Percentiles rank a stretch among this genome's conserved stretches.
These are phyloP conservation scores for Lactuca sativa DNA, from an alignment of 129 eudicot species.

Conservation along the genomic window DNA sequence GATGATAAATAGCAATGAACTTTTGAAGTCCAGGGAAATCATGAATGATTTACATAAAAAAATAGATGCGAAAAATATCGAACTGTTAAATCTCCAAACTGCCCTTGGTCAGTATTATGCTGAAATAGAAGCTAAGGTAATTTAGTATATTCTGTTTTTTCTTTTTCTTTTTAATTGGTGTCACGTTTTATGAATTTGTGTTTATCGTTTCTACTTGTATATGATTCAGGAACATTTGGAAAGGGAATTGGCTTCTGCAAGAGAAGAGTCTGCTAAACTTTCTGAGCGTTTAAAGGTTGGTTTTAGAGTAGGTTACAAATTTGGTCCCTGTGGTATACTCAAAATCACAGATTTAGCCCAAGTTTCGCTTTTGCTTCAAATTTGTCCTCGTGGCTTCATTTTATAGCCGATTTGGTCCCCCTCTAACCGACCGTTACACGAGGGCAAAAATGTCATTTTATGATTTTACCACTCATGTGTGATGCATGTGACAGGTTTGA, in stretches of 20 bases:
- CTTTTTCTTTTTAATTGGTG: background rate
- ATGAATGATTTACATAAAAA: conserved; percentile 74
- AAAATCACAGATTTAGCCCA: background rate
- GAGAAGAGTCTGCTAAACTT: conserved; percentile 73
- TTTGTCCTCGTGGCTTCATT: background rate
- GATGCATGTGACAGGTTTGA: too few relatives aligned
- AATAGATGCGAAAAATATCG: conserved; percentile 78
- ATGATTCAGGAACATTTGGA: conserved; percentile 68
- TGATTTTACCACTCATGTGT: too few relatives aligned
- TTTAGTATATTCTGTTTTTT: too few relatives aligned
- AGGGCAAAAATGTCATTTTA: too few relatives aligned
- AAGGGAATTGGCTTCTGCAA: conserved; percentile 67
- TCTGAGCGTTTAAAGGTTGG: conserved; percentile 63
- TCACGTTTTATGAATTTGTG: conserved; percentile 8
- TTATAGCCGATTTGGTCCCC: too few relatives aligned
- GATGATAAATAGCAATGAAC: conserved; percentile 53
- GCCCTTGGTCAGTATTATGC: conserved; percentile 99
- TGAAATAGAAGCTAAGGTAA: conserved; percentile 95
- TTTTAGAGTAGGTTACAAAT: background rate
- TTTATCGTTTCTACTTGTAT: conserved; percentile 15
- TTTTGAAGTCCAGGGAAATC: conserved; percentile 68
- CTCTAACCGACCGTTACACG: too few relatives aligned
- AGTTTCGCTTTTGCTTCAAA: background rate
- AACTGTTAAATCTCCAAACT: conserved; percentile 89
- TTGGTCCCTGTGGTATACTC: background rate